Evolutionary conservation across 306 rosid species (phyloP).

Genomic region (Malus orientalis): DNA sequence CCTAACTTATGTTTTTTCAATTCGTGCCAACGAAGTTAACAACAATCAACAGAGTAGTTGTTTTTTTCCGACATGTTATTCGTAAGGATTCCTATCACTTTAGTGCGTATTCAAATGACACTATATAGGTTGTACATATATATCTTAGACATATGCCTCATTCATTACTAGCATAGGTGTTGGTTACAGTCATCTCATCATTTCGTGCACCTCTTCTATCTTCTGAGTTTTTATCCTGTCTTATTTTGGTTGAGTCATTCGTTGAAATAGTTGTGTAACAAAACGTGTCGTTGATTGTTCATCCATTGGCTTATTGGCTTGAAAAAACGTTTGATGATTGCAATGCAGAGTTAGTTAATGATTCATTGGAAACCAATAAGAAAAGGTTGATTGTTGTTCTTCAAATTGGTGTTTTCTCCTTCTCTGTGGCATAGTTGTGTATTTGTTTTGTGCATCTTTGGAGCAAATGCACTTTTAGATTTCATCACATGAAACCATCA

Average conservation of each 20-base stretch:
- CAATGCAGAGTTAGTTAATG: not conserved
- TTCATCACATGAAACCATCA: not conserved
- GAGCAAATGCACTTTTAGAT: not conserved
- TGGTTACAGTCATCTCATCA: not conserved
- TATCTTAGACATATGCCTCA: slow-evolving; percentile 2
- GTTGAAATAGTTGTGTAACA: not conserved
- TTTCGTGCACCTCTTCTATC: not conserved
- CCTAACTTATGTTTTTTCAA: slow-evolving; percentile 14
- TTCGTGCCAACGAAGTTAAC: not conserved
- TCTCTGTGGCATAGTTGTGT: not conserved
- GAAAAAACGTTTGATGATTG: slow-evolving; percentile 1
- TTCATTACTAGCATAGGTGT: slow-evolving; percentile 5
- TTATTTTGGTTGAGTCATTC: not conserved
- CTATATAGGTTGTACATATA: slow-evolving; percentile 16
- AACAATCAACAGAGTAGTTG: not conserved
- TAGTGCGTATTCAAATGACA: slow-evolving; percentile 2
- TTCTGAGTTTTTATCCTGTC: too few species aligned
- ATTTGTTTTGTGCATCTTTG: not conserved
- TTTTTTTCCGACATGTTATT: slow-evolving; percentile 3
- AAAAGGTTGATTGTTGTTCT: not conserved
- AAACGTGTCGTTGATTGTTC: not conserved
- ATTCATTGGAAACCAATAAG: not conserved
- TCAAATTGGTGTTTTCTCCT: not conserved
- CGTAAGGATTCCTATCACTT: slow-evolving; percentile 4
- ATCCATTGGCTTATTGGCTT: not conserved